phyloP scores from a whole-genome alignment of 257 asterid genomes.

The Solanum microdontum region DNA sequence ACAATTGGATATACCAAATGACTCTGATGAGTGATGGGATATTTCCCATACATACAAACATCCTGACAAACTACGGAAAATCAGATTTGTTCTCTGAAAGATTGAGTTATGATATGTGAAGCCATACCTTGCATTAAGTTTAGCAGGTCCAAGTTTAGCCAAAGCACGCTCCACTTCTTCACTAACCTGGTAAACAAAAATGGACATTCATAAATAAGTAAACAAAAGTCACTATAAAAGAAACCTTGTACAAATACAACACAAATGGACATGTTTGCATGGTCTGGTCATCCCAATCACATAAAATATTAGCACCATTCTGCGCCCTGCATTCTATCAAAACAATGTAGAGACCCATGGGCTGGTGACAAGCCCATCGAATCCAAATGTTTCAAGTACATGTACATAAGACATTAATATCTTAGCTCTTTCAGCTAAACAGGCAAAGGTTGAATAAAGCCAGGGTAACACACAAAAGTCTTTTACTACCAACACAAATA shows the following conservation, averaged over 20 bases:
- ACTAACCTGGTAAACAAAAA: conserved; percentile 53
- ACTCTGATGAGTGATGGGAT: background rate
- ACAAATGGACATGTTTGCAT: background rate
- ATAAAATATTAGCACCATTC: background rate
- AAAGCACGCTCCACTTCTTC: conserved; percentile 99
- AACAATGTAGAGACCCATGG: background rate
- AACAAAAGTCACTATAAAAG: background rate
- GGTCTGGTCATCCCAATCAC: background rate
- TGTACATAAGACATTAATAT: background rate
- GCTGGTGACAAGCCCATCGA: background rate
- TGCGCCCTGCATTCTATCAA: background rate
- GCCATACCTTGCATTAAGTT: conserved; percentile 62
- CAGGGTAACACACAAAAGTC: background rate
- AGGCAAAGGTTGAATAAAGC: background rate
- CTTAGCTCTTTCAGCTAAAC: background rate
- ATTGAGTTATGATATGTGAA: background rate
- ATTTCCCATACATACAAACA: background rate
- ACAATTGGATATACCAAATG: background rate
- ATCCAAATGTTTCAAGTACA: background rate
- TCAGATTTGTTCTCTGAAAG: background rate
- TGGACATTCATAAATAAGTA: background rate
- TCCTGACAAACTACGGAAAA: background rate
- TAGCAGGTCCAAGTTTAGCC: conserved; percentile 71
- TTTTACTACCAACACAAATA: background rate
- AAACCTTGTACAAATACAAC: background rate